Evolutionary conservation across 1,139 yeast genomes (phyloP), one percentile per base, ranked within the genome.

Genomic region (Saccharomyces hybrid): DNA sequence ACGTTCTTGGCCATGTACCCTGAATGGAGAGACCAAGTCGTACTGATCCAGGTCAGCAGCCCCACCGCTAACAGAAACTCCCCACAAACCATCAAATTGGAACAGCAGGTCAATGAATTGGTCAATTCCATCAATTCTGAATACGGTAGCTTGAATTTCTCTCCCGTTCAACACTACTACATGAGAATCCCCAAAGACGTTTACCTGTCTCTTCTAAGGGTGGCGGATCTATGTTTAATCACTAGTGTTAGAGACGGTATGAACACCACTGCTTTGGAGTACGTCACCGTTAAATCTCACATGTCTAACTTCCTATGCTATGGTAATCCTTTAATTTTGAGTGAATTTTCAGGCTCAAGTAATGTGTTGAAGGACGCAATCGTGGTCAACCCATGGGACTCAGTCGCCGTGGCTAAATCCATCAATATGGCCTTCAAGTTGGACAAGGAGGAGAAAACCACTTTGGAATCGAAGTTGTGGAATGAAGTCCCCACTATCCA

Each of bases 351-450:
- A 48, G 99, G 99, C 51, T 85, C 96, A 2, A 87, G 96, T 0
- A 80, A 91, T 2, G 85, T 88, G 1, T 74, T 93, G 55, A 78
- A 78, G 50, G 95, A 88, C 58, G 89, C 97, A 1, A 78, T 88
- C 50, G 81, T 87, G 61, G 95, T 93, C 42, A 95, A 93, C 64
- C 99, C 99, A 13, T 93, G 97, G 96, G 98, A 93, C 72, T 78
- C 95, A 0, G 93, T 88, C 29, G 96, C 96, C 3, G 93, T 91
- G 42, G 95, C 99, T 0, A 86, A 83, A 63, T 81, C 95, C 5
- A 86, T 95, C 53, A 78, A 90, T 67, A 82, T 80, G 55, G 81
- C 91, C 52, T 76, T 93, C 47, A 61, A 69, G 27, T 76, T 86
- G 80, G 63, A 81, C 8, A 68, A 70, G 25, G 79, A 75, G 5